These are phyloP conservation scores for Arthrinium puccinioides DNA, from an alignment of 2,329 filamentous ascomycete species.

Conservation along the genomic window DNA sequence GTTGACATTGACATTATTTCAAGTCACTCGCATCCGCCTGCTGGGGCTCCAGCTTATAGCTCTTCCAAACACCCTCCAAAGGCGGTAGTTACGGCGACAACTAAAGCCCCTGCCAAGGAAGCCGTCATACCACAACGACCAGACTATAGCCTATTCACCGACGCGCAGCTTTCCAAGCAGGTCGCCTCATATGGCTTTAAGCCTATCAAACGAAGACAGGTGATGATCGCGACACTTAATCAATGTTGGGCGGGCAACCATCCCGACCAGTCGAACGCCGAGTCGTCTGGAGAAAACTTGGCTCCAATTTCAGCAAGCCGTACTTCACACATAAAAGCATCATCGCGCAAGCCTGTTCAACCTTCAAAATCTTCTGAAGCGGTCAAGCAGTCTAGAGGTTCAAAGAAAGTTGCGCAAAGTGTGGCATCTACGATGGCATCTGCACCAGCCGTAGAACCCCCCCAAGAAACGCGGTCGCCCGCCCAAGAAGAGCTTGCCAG, in stretches of 20 bases:
- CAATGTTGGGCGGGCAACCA: slow-evolving; percentile 62
- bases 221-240: slow-evolving; percentile 63
- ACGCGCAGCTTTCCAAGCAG: slow-evolving; percentile 54
- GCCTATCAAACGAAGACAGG: slow-evolving; percentile 56
- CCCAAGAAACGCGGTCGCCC: slow-evolving; percentile 5
- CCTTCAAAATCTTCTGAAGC: no score
- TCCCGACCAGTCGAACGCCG: slow-evolving; percentile 1
- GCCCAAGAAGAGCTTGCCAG: slow-evolving; percentile 9
- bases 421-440: neutral
- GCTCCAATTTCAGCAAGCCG: no score
- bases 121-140: slow-evolving; percentile 28
- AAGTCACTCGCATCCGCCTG: slow-evolving; percentile 2
- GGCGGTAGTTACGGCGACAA: slow-evolving; percentile 1
- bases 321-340: no score
- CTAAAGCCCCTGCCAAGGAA: slow-evolving; percentile 1
- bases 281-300: no score
- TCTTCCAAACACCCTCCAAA: no score
- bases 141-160: slow-evolving; percentile 54
- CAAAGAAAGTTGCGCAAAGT: no score
- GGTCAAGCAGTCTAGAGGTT: no score
- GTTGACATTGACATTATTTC: slow-evolving; percentile 21
- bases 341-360: no score
- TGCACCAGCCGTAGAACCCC: neutral
- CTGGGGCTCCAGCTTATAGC: no score
- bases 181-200: slow-evolving; percentile 66